A percentile compares a stretch with the other conserved stretches of the same genome.
phyloP scores from a whole-genome alignment of 176 grass and related monocot genomes.

The Ananas comosus region DNA sequence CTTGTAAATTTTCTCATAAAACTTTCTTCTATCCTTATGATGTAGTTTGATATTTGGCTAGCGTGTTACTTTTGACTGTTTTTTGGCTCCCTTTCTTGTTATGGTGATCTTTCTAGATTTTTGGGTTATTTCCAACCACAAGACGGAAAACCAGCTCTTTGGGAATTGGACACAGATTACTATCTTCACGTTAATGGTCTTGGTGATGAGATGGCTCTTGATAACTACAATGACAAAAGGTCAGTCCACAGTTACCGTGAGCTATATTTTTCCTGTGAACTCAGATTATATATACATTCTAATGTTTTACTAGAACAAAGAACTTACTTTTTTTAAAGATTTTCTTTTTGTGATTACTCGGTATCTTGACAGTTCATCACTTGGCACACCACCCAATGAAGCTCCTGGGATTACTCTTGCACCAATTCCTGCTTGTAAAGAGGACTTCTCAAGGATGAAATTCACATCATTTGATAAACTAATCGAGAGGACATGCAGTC shows the following conservation, averaged over 20 bases:
- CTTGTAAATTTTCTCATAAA: conserved; percentile 44
- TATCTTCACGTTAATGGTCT: conserved; percentile 86
- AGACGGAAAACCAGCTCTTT: conserved; percentile 93
- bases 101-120: conserved; percentile 56
- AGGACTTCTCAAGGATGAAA: conserved; percentile 69
- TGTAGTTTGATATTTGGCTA: conserved; percentile 6
- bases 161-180: conserved; percentile 97
- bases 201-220: conserved; percentile 39
- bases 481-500: conserved; percentile 62
- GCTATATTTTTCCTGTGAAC: too few relatives aligned
- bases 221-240: conserved; percentile 51
- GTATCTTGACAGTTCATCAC: conserved; percentile 9
- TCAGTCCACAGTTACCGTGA: conserved; percentile 12
- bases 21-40: background rate
- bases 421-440: conserved; percentile 74
- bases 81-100: conserved; percentile 19
- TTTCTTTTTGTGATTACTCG: background rate
- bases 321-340: background rate
- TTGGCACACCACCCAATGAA: conserved; percentile 2
- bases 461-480: conserved; percentile 89
- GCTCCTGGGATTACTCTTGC: conserved; percentile 5
- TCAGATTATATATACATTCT: background rate
- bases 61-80: conserved; percentile 18
- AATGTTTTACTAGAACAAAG: background rate
- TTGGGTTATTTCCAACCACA: conserved; percentile 90